phyloP scores from a whole-genome alignment of 2,329 filamentous ascomycete species.

The Westerdykella ornata region DNA sequence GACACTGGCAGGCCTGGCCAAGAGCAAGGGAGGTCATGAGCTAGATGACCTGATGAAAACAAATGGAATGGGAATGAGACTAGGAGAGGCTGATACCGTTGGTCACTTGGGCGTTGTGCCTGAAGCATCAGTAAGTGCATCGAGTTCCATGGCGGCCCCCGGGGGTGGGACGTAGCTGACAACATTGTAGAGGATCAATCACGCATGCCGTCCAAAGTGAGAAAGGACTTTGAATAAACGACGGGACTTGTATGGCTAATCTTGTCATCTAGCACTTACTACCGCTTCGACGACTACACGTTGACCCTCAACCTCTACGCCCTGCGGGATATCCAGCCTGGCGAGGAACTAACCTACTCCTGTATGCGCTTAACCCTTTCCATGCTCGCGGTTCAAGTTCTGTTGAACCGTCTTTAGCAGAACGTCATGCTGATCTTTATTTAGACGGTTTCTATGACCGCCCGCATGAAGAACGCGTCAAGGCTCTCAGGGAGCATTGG shows the following conservation, averaged over 20 bases:
- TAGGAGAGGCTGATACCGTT: conserved; percentile 13
- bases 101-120: conserved; percentile 20
- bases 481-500: conserved; percentile 18
- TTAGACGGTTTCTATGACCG: conserved; percentile 25
- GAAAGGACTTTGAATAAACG: not conserved
- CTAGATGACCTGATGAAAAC: conserved; percentile 21
- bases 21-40: conserved; percentile 10
- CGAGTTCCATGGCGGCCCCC: not conserved
- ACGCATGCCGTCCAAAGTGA: conserved; percentile 30
- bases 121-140: conserved; percentile 23
- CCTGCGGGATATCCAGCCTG: conserved; percentile 20
- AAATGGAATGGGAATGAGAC: conserved; percentile 19
- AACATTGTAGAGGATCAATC: conserved; percentile 25
- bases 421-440: not conserved
- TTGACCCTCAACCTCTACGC: conserved; percentile 25
- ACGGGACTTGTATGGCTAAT: not conserved
- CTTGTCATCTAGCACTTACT: conserved; percentile 14
- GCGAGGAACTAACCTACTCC: conserved; percentile 26
- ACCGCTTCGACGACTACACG: conserved; percentile 27
- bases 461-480: conserved; percentile 11
- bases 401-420: too few relatives aligned
- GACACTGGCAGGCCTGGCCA: conserved; percentile 13
- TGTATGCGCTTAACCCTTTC: conserved; percentile 13
- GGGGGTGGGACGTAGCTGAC: conserved; percentile 3
- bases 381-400: not conserved